Conservation (phyloP, 2,329 filamentous ascomycete genomes). For the Talaromyces sp. region DNA sequence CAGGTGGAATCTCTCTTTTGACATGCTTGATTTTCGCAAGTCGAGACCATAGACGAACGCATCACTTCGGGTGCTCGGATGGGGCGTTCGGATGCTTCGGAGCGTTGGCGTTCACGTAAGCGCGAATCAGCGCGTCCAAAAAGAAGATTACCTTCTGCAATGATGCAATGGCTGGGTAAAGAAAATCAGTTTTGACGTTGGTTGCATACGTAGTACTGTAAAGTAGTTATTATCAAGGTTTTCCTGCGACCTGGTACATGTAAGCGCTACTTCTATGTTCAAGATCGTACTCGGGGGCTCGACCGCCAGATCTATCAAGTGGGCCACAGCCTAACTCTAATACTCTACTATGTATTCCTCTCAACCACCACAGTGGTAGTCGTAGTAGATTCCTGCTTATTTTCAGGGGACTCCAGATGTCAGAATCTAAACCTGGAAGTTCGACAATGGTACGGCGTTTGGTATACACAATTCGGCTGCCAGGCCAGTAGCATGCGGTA, state of each 20-base stretch:
- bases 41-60: not conserved
- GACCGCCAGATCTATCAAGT: not conserved
- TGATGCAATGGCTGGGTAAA: not conserved
- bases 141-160: not conserved
- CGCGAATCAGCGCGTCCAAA: not conserved
- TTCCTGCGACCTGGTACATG: too few species aligned
- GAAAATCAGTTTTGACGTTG: not conserved
- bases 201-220: not conserved
- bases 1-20: not conserved
- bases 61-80: not conserved
- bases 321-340: not conserved
- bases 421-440: too few species aligned
- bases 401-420: too few species aligned
- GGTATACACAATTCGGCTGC: too few species aligned
- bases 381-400: too few species aligned
- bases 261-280: too few species aligned
- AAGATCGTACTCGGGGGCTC: not conserved
- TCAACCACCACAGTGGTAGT: too few species aligned
- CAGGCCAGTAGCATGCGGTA: too few species aligned
- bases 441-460: too few species aligned
- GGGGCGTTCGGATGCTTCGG: slow-evolving; percentile 8
- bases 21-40: not conserved
- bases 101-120: not conserved
- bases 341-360: too few species aligned
- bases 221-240: not conserved